Base-by-base conservation (phyloP, 2,329 filamentous ascomycete genomes). In the Microsporum canis region DNA sequence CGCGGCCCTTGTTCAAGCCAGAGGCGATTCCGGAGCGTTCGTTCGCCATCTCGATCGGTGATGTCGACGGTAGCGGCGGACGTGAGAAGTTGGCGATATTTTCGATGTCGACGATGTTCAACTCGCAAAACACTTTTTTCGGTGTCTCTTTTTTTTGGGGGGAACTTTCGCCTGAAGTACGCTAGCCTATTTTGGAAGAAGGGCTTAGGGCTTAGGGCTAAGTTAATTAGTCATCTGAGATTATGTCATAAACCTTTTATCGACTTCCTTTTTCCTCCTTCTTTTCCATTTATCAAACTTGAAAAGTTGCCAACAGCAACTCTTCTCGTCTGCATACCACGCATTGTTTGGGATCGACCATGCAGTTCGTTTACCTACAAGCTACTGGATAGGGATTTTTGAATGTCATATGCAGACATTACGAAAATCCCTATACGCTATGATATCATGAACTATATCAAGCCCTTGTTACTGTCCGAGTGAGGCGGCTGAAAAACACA, bases 1-100 rank as follows among this genome's bases (percentile, higher is more conserved):
- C 84, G 75, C 85, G 83, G 75, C 84, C 84, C 72, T 79, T 79
- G 78, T 86, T 86, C 71, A 84, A 75, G 73, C 84, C 84, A 72
- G 81, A 74, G 75, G 80, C 77, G 73, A 86, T 76, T 71, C 78
- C 78, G 72, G 76, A 75, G 68, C 76, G 75, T 75, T 79, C 76
- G 70, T 77, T 76, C 66, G 77, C 76, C 78, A 79, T 79, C 70
- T 73, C 75, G 73, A 74, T 68, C 68, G 70, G 64, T 65, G 62
- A 62, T 64, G 63, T 63, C 64, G 65, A 61, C 62, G 57, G 59
- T 57, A 49, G 61, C 53, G 60, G 62, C 57, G 61, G 58, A 59
- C 58, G 60, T 61, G 56, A 43, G 57, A 57, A 57, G 51, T 65
- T 64, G 60, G 63, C 60, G 63, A 60, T 56, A 55, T 57, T 58